A percentile compares a stretch with the other conserved stretches of the same genome.
These are phyloP conservation scores for Coriaria nepalensis DNA, from an alignment of 306 rosid species.

Conservation along the genomic window DNA sequence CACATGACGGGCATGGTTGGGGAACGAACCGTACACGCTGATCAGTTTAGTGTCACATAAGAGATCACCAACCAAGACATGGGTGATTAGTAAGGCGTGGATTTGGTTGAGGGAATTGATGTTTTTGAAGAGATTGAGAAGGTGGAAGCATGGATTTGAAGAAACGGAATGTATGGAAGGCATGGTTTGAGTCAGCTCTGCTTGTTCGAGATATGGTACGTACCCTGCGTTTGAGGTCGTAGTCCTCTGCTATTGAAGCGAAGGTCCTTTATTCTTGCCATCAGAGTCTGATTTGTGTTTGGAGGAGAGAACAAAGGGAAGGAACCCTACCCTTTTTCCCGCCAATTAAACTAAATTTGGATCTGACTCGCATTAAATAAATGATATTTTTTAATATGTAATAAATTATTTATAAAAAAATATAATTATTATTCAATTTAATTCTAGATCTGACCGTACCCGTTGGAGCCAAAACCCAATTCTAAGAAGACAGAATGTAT, in stretches of 20 bases:
- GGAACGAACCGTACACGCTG: constrained; percentile 35
- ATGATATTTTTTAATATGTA: too few relatives aligned
- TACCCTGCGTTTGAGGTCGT: constrained; percentile 2
- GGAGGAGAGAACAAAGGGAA: too few relatives aligned
- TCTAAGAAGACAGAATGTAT: too few relatives aligned
- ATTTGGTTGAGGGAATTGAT: constrained; percentile 30
- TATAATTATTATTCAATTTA: too few relatives aligned
- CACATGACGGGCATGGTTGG: constrained; percentile 41
- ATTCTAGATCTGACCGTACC: too few relatives aligned
- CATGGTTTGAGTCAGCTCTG: constrained; percentile 11
- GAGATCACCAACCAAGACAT: constrained; percentile 26
- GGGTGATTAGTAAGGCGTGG: constrained; percentile 37
- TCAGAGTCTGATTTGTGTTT: too few relatives aligned
- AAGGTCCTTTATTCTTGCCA: not conserved
- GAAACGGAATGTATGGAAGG: constrained; percentile 15
- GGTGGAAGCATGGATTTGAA: constrained; percentile 26
- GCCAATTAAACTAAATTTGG: too few relatives aligned
- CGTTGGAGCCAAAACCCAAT: too few relatives aligned
- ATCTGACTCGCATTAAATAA: too few relatives aligned
- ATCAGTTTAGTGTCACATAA: constrained; percentile 34
- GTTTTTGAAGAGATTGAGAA: constrained; percentile 31
- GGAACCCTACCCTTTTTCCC: too few relatives aligned
- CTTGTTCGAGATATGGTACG: constrained; percentile 7
- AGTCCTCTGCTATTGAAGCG: constrained; percentile 13
- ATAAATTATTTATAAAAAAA: too few relatives aligned